These are phyloP conservation scores for Magnusiomyces paraingens DNA, from an alignment of 1,139 yeast species.

Conservation along the genomic window DNA sequence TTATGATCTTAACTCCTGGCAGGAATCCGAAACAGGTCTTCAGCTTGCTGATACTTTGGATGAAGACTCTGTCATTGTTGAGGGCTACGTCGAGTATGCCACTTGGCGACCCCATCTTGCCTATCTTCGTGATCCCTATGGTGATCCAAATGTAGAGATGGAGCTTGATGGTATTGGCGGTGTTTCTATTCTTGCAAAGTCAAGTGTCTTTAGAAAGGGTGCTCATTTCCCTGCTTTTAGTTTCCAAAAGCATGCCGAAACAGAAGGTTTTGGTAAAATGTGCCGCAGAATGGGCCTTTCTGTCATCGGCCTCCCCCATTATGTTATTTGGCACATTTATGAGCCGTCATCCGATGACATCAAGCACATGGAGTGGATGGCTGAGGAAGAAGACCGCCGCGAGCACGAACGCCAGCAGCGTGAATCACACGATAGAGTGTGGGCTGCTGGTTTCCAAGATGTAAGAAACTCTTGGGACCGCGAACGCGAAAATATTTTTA, in stretches of 20 bases:
- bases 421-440: slow-evolving; percentile 65
- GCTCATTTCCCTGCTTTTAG: slow-evolving; percentile 88
- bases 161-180: slow-evolving; percentile 90
- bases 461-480: slow-evolving; percentile 60
- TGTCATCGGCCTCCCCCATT: slow-evolving; percentile 82
- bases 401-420: slow-evolving; percentile 59
- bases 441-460: slow-evolving; percentile 72
- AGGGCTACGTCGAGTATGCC: slow-evolving; percentile 86
- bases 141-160: slow-evolving; percentile 82
- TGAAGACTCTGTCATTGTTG: slow-evolving; percentile 87
- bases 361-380: slow-evolving; percentile 97
- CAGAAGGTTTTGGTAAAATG: slow-evolving; percentile 88
- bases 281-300: slow-evolving; percentile 74
- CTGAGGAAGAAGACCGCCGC: slow-evolving; percentile 75
- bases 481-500: slow-evolving; percentile 60
- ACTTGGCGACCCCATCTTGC: slow-evolving; percentile 93
- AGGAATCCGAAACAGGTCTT: slow-evolving; percentile 76
- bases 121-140: slow-evolving; percentile 76
- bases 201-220: slow-evolving; percentile 71
- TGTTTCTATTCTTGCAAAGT: slow-evolving; percentile 75
- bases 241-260: slow-evolving; percentile 85
- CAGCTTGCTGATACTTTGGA: slow-evolving; percentile 69
- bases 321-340: slow-evolving; percentile 87
- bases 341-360: slow-evolving; percentile 83
- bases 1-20: slow-evolving; percentile 87